Evolutionary conservation across 2,329 filamentous ascomycete species (phyloP), one percentile per base, ranked within the genome.

Genomic region (Plenodomus biglobosus): DNA sequence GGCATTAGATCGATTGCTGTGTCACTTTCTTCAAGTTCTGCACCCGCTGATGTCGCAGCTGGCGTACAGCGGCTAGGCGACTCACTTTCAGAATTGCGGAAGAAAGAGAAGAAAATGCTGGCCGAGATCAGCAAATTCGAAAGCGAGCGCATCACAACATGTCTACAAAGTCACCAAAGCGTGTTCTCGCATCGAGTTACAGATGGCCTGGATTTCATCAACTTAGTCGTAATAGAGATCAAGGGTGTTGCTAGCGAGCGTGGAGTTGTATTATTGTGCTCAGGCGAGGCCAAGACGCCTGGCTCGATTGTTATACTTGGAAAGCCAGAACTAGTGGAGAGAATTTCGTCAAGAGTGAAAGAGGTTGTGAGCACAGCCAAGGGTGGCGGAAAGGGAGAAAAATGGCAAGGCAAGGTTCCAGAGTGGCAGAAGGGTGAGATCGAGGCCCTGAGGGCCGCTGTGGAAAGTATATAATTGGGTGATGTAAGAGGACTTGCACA

Each of bases 351-450:
- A 1, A 63, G 64, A 41, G 55, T 63, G 8, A 69, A 63, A 44
- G 57, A 61, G 8, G 36, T 59, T 8, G 59, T 70, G 6, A 58
- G 54, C 32, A 55, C 56, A 13, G 60, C 52, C 1, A 70, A 69
- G 40, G 66, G 66, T 17, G 66, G 66, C 13, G 66, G 66, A 1
- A 69, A 62, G 37, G 65, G 65, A 3, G 61, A 63, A 32, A 70
- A 68, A 39, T 69, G 66, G 66, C 65, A 68, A 40, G 65, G 65
- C 11, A 69, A 70, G 46, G 59, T 69, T 5, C 55, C 52, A 0
- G 64, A 66, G 35, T 70, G 66, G 66, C 59, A 61, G 39, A 70
- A 64, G 19, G 62, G 64, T 10, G 65, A 70, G 38, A 46, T 69
- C 8, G 64, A 69, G 27, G 61, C 56, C 1, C 44, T 69, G 46